phyloP scores from a whole-genome alignment of 2,329 filamentous ascomycete species.

The Myriangium duriaei region DNA sequence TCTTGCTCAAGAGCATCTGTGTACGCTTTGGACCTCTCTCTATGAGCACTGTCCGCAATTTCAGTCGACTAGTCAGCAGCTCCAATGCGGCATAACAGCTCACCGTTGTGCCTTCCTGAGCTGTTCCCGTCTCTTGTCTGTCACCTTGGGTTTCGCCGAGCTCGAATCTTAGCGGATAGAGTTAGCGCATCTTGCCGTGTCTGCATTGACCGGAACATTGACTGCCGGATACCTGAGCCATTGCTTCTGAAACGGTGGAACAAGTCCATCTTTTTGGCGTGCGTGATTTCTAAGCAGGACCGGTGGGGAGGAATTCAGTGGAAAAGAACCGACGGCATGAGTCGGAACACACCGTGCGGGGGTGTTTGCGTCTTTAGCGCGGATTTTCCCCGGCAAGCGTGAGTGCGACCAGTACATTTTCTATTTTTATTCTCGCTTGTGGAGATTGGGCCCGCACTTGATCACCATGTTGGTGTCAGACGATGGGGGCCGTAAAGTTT shows the following conservation, averaged over 20 bases:
- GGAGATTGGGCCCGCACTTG: no score
- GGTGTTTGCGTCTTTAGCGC: no score
- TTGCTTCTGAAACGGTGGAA: background rate
- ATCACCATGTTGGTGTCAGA: no score
- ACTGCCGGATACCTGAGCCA: background rate
- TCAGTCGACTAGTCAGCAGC: background rate
- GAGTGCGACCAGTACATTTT: no score
- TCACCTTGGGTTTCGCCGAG: background rate
- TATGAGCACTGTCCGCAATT: background rate
- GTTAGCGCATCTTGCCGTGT: background rate
- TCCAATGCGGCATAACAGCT: background rate
- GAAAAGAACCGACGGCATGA: no score
- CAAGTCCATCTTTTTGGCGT: background rate
- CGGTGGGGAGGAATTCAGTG: no score
- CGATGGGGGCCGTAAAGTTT: no score
- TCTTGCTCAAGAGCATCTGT: background rate
- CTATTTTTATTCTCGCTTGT: no score
- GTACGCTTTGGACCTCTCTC: background rate
- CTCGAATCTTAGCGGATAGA: background rate
- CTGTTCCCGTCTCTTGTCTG: background rate
- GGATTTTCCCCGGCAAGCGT: no score
- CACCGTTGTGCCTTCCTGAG: background rate
- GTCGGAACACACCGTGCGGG: no score
- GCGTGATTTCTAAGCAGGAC: no score
- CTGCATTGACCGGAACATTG: background rate